Conservation (phyloP, 805 yeast species). For the Sungouiella blattae region DNA sequence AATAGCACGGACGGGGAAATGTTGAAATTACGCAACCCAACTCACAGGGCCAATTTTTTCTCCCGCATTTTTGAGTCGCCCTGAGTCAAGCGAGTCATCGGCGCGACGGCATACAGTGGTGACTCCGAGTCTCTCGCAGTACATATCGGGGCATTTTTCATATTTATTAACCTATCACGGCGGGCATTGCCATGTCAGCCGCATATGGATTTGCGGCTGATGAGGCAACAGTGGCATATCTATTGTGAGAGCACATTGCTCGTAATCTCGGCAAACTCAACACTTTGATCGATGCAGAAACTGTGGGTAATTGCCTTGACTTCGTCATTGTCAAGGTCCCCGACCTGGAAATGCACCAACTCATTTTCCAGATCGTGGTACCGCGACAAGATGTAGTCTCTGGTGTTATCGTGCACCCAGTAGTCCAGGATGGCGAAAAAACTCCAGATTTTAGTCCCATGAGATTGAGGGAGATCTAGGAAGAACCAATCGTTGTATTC, state of each 20-base stretch:
- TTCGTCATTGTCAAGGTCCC: constrained; percentile 25
- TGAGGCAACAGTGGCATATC: too few species aligned
- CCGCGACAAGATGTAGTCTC: constrained; percentile 39
- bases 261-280: constrained; percentile 46
- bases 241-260: constrained; percentile 9
- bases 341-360: constrained; percentile 27
- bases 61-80: constrained; percentile 9
- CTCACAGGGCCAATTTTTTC: not conserved
- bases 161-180: too few species aligned
- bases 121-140: constrained; percentile 16
- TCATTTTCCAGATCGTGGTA: constrained; percentile 29
- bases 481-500: constrained; percentile 50
- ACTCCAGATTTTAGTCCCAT: constrained; percentile 43
- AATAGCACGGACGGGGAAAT: too few species aligned
- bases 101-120: constrained; percentile 8
- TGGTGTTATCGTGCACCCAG: constrained; percentile 58
- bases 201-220: too few species aligned
- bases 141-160: too few species aligned
- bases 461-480: constrained; percentile 18
- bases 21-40: too few species aligned
- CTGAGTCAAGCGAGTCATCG: constrained; percentile 16
- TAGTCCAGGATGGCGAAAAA: constrained; percentile 59
- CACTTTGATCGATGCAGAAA: constrained; percentile 58
- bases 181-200: too few species aligned
- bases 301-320: constrained; percentile 47